Conservation (phyloP, 306 rosid species). For the Mimosa bimucronata region DNA sequence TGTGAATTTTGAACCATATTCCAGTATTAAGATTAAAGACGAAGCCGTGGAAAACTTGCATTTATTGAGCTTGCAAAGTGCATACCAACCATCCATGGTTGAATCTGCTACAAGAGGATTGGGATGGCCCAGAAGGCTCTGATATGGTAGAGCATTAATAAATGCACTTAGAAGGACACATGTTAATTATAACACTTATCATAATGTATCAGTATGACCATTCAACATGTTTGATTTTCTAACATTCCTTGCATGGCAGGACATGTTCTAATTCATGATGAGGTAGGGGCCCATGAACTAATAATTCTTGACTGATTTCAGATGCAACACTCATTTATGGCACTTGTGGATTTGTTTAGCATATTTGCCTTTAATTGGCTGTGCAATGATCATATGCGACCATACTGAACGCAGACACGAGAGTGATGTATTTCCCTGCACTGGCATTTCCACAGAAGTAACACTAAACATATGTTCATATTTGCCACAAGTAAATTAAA, state of each 20-base stretch:
- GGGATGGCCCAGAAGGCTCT: slow-evolving; percentile 33
- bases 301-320: slow-evolving; percentile 25
- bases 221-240: slow-evolving; percentile 31
- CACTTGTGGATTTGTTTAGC: not conserved
- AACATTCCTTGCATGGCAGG: slow-evolving; percentile 37
- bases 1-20: slow-evolving; percentile 11
- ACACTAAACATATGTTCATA: not conserved
- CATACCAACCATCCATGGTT: slow-evolving; percentile 21
- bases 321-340: not conserved
- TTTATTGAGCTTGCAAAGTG: slow-evolving; percentile 50
- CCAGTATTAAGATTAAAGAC: slow-evolving; percentile 4
- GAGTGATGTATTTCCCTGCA: slow-evolving; percentile 4
- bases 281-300: slow-evolving; percentile 23
- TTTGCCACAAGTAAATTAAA: not conserved
- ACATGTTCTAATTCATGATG: slow-evolving; percentile 19
- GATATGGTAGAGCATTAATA: slow-evolving; percentile 48
- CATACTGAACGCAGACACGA: not conserved
- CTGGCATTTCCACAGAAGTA: too few relatives aligned
- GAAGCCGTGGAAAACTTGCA: slow-evolving; percentile 32
- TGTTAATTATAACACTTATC: not conserved
- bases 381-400: slow-evolving; percentile 26
- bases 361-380: not conserved
- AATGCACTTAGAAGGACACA: slow-evolving; percentile 26
- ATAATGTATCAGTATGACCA: slow-evolving; percentile 23
- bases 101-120: slow-evolving; percentile 26